Evolutionary conservation across 2,329 filamentous ascomycete genomes (phyloP).

Genomic region (Cercospora janseana): DNA sequence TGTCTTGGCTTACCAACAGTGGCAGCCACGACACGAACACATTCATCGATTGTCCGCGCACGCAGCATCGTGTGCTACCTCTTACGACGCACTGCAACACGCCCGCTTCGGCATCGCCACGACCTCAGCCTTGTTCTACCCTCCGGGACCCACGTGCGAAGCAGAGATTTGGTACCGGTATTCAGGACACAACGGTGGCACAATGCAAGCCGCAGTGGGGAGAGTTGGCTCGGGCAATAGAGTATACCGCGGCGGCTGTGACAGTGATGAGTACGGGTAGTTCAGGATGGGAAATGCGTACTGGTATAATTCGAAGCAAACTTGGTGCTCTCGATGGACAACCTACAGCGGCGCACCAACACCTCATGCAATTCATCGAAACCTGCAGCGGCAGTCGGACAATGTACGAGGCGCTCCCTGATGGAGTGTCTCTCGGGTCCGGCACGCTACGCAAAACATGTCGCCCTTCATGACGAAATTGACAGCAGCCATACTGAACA

Average conservation of each 20-base stretch:
- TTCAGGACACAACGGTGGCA: not conserved
- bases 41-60: not conserved
- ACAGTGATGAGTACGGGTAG: not conserved
- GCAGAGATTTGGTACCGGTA: not conserved
- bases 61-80: not conserved
- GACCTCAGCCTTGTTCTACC: not conserved
- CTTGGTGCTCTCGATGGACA: not conserved
- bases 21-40: conserved; percentile 5
- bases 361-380: not conserved
- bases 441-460: no score
- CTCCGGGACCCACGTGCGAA: not conserved
- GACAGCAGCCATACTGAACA: no score
- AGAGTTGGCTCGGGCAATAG: not conserved
- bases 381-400: not conserved
- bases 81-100: not conserved
- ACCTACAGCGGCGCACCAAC: not conserved
- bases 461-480: no score
- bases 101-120: not conserved
- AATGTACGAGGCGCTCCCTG: not conserved
- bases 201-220: not conserved
- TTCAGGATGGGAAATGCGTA: not conserved
- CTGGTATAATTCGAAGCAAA: not conserved
- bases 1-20: conserved; percentile 2
- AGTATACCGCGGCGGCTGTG: not conserved
- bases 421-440: no score